Evolutionary conservation across 805 yeast species (phyloP), one percentile per base, ranked within the genome.

Genomic region (Saturnispora dispora): DNA sequence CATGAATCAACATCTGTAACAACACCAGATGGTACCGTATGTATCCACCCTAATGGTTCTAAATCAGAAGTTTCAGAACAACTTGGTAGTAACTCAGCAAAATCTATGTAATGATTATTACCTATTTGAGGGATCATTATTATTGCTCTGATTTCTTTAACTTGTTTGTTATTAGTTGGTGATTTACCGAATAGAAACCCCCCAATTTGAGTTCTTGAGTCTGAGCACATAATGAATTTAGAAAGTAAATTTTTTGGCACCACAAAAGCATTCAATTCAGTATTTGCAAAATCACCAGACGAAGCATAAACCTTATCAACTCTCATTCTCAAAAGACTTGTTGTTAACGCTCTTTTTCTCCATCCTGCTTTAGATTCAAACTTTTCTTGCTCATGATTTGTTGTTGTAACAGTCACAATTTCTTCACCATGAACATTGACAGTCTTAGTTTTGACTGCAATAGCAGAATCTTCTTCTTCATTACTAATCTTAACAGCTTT

Each of bases 381-480:
- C 15, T 83, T 70, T 69, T 81, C 83, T 60, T 88, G 93, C 64
- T 89, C 99, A 63, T 86, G 90, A 55, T 81, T 81, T 17, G 90
- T 81, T 0, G 98, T 89, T 0, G 98, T 89, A 30, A 91, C 96
- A 0, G 96, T 91, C 41, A 86, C 84, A 60, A 93, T 91, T 60
- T 90, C 95, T 63, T 93, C 99, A 33, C 99, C 99, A 61, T 90
- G 97, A 2, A 87, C 96, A 62, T 88, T 93, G 25, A 82, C 82
- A 0, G 95, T 85, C 52, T 82, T 84, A 0, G 95, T 82, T 59
- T 88, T 89, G 58, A 83, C 75, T 0, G 95, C 93, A 0, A 89
- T 79, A 32, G 23, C 41, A 37, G 83, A 68, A 56, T 85, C 83
- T 13, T 71, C 72, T 2, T 60, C 53, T 18, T 68, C 69, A 13